Percentiles rank a stretch among this genome's conserved stretches.
Conservation (phyloP, 768 basidiomycete species). For the Hericium alpestre region DNA sequence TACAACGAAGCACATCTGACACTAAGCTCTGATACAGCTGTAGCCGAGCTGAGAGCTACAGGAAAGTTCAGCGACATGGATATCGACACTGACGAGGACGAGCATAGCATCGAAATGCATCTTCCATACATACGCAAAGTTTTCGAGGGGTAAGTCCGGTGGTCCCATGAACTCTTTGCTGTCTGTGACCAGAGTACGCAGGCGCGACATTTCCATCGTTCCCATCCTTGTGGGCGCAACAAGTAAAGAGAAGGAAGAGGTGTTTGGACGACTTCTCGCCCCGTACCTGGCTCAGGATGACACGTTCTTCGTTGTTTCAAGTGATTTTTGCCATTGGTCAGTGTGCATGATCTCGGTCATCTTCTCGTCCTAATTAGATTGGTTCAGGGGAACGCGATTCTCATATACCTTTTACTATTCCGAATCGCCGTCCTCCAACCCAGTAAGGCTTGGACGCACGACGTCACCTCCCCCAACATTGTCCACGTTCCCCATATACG, state of each 20-base stretch:
- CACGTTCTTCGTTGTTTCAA: slow-evolving; percentile 85
- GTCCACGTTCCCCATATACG: slow-evolving; percentile 56
- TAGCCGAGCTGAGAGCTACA: slow-evolving; percentile 51
- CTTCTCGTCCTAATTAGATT: background rate
- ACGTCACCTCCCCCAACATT: slow-evolving; percentile 24
- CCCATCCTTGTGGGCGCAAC: slow-evolving; percentile 87
- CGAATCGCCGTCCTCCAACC: slow-evolving; percentile 36
- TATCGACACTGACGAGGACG: slow-evolving; percentile 69
- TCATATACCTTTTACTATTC: slow-evolving; percentile 85
- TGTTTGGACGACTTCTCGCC: slow-evolving; percentile 63
- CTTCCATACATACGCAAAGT: slow-evolving; percentile 81
- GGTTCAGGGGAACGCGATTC: slow-evolving; percentile 68
- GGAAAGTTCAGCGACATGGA: slow-evolving; percentile 64
- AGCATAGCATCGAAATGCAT: slow-evolving; percentile 98
- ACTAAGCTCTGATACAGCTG: slow-evolving; percentile 33
- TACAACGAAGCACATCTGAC: background rate
- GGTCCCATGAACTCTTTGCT: background rate
- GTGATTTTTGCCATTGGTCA: slow-evolving; percentile 97
- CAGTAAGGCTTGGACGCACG: slow-evolving; percentile 3
- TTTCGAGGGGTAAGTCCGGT: slow-evolving; percentile 56
- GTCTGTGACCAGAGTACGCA: slow-evolving; percentile 17
- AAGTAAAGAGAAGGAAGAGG: slow-evolving; percentile 43
- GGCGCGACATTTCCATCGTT: slow-evolving; percentile 69
- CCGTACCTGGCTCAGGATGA: slow-evolving; percentile 69
- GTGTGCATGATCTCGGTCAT: background rate